These are phyloP conservation scores for Trichoderma erinaceum DNA, from an alignment of 495 filamentous ascomycete genomes.

Conservation along the genomic window DNA sequence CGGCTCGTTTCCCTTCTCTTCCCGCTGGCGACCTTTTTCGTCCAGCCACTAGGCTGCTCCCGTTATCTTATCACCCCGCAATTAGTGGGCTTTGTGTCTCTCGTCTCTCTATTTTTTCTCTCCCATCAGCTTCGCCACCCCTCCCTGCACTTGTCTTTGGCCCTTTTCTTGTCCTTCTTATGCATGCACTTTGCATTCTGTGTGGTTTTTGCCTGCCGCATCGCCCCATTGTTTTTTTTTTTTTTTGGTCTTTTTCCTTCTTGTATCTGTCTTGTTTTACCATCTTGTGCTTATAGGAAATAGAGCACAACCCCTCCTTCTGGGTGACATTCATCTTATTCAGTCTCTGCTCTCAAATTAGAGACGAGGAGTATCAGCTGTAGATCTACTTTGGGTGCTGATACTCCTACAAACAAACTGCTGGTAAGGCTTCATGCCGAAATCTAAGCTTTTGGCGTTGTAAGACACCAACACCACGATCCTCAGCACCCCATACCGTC, in stretches of 20 bases:
- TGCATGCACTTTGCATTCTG: slow-evolving; percentile 8
- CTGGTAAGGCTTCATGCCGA: no score
- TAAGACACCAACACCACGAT: neutral
- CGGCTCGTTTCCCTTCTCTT: neutral
- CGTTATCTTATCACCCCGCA: slow-evolving; percentile 20
- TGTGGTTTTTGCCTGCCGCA: neutral
- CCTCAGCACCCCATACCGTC: neutral
- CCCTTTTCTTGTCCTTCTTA: neutral
- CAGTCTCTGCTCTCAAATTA: no score
- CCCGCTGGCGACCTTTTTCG: neutral
- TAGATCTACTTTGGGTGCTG: no score
- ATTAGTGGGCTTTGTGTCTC: neutral
- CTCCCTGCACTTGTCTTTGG: neutral
- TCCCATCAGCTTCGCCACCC: slow-evolving; percentile 8
- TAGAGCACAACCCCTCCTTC: no score
- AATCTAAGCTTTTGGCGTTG: slow-evolving; percentile 1
- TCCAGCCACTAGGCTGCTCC: slow-evolving; percentile 9
- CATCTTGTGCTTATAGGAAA: neutral
- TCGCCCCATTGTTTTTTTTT: neutral
- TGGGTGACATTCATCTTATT: no score
- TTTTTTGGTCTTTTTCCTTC: neutral
- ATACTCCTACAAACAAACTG: no score
- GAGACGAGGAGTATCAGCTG: no score
- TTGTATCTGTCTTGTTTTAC: neutral
- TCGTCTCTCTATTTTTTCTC: neutral